Evolutionary conservation across 148 eudicot species (phyloP).

Genomic region (Camellia sinensis): DNA sequence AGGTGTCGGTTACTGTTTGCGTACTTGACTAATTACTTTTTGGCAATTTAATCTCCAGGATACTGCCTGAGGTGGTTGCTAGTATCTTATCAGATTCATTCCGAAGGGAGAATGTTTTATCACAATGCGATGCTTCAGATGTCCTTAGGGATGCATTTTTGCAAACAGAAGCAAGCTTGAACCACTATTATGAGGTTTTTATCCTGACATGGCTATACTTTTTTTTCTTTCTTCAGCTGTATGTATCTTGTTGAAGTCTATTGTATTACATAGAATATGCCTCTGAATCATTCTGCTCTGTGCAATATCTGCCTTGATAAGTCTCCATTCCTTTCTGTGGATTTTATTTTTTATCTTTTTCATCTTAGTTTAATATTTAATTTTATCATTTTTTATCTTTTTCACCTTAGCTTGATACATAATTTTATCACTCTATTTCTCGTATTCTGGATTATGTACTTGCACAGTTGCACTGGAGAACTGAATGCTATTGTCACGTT

Average conservation of each 20-base stretch:
- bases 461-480: too few species aligned
- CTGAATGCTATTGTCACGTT: too few species aligned
- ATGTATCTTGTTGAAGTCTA: conserved; percentile 3
- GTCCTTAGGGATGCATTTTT: conserved; percentile 82
- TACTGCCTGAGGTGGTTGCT: conserved; percentile 71
- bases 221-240: background rate
- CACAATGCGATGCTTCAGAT: conserved; percentile 75
- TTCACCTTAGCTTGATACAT: too few species aligned
- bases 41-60: conserved; percentile 39
- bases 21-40: background rate
- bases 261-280: too few species aligned
- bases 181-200: conserved; percentile 82
- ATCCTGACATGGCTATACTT: conserved; percentile 3
- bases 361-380: too few species aligned
- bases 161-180: conserved; percentile 68
- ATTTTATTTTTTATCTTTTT: too few species aligned
- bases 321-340: background rate
- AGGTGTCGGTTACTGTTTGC: background rate
- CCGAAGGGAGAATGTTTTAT: conserved; percentile 64
- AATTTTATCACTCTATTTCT: too few species aligned
- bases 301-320: background rate
- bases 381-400: too few species aligned
- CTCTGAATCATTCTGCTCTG: too few species aligned
- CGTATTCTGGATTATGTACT: too few species aligned
- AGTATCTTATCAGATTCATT: conserved; percentile 63